Conservation (phyloP, 2,329 filamentous ascomycete genomes). For the Stenocarpella maydis region DNA sequence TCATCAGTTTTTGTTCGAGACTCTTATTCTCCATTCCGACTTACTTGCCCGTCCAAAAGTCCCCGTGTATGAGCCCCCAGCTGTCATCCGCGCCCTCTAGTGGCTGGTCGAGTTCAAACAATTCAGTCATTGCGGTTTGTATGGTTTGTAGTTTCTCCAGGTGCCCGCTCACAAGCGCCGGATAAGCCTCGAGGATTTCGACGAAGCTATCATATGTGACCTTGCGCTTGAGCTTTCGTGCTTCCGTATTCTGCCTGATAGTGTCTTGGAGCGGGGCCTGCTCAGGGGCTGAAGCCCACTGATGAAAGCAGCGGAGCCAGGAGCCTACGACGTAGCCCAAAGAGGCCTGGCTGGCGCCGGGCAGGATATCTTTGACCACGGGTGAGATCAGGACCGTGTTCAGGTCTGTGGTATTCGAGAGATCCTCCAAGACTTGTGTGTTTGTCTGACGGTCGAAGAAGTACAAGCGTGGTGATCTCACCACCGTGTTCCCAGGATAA, state of each 20-base stretch:
- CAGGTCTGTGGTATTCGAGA: slow-evolving; percentile 45
- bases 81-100: slow-evolving; percentile 22
- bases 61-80: slow-evolving; percentile 48
- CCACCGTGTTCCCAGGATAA: slow-evolving; percentile 33
- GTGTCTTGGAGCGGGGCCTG: slow-evolving; percentile 36
- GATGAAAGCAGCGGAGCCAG: slow-evolving; percentile 49
- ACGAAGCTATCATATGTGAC: slow-evolving; percentile 49
- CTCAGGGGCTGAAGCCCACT: slow-evolving; percentile 42
- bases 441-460: slow-evolving; percentile 44
- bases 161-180: slow-evolving; percentile 41
- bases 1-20: not conserved
- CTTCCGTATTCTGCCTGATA: slow-evolving; percentile 43
- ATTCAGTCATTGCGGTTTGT: slow-evolving; percentile 39
- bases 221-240: slow-evolving; percentile 48
- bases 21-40: slow-evolving; percentile 30
- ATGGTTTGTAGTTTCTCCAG: slow-evolving; percentile 43
- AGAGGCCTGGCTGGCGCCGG: slow-evolving; percentile 36
- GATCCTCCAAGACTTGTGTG: slow-evolving; percentile 49
- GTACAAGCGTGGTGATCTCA: slow-evolving; percentile 46
- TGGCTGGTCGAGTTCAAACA: slow-evolving; percentile 39
- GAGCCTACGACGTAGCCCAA: slow-evolving; percentile 42
- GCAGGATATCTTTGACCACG: slow-evolving; percentile 32
- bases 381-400: slow-evolving; percentile 44
- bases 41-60: slow-evolving; percentile 54
- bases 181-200: slow-evolving; percentile 44